Conservation (phyloP, 371 early-diverging fungal species). For the Parasitella parasitica region DNA sequence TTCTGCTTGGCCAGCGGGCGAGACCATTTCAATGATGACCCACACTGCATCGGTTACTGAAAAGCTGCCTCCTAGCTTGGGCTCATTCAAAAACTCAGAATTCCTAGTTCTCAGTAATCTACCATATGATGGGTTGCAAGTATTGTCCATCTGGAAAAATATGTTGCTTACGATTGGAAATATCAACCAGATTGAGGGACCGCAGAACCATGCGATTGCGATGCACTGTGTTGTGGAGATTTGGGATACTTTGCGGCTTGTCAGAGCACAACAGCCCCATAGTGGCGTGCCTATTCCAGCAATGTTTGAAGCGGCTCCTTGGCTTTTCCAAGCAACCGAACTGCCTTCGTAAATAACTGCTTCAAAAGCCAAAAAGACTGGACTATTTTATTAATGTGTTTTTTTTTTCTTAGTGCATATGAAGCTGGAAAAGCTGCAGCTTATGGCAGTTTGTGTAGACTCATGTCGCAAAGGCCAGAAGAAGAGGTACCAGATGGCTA, state of each 20-base stretch:
- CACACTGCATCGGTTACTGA: slow-evolving; percentile 37
- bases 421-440: slow-evolving; percentile 60
- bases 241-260: slow-evolving; percentile 63
- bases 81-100: slow-evolving; percentile 44
- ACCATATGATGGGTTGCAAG: slow-evolving; percentile 40
- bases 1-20: slow-evolving; percentile 16
- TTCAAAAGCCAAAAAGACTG: too few species aligned
- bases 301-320: slow-evolving; percentile 64
- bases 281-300: slow-evolving; percentile 54
- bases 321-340: slow-evolving; percentile 70
- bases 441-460: slow-evolving; percentile 70
- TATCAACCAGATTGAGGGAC: slow-evolving; percentile 59
- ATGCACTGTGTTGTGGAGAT: slow-evolving; percentile 68
- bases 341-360: slow-evolving; percentile 47
- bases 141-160: slow-evolving; percentile 66
- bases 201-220: slow-evolving; percentile 68
- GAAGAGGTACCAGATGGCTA: slow-evolving; percentile 55
- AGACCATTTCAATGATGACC: slow-evolving; percentile 28
- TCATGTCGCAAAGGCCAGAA: slow-evolving; percentile 72
- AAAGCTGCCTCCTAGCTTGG: slow-evolving; percentile 35
- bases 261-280: slow-evolving; percentile 58
- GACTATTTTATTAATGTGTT: background rate
- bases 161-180: slow-evolving; percentile 72
- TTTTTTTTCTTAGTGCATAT: slow-evolving; percentile 37
- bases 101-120: slow-evolving; percentile 42